These are phyloP conservation scores for Geranium rotundifolium DNA, from an alignment of 345 rosid genomes.

Conservation along the genomic window DNA sequence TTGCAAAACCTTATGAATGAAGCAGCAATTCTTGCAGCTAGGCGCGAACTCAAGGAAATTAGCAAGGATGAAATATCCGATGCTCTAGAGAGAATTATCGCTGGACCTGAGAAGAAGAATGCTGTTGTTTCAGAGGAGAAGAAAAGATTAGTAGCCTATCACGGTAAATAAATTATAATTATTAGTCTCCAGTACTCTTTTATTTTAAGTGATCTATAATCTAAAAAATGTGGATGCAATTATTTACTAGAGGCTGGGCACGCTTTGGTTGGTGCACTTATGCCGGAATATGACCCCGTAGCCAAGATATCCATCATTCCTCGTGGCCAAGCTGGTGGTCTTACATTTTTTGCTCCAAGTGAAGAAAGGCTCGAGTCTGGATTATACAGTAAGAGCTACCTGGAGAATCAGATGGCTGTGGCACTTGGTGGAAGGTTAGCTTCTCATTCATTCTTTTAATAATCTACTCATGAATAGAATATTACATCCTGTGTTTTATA, in stretches of 20 bases:
- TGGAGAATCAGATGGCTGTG: conserved; percentile 97
- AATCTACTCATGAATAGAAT: no score
- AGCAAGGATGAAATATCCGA: conserved; percentile 96
- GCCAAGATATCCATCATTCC: conserved; percentile 96
- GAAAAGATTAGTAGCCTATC: conserved; percentile 87
- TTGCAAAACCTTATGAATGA: conserved; percentile 96
- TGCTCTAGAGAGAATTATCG: conserved; percentile 96
- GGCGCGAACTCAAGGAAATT: conserved; percentile 94
- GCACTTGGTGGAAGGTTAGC: conserved; percentile 96
- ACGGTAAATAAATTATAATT: conserved; percentile 29
- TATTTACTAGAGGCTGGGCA: conserved; percentile 82
- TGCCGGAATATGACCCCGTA: conserved; percentile 96
- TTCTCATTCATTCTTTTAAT: no score
- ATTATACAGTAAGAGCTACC: conserved; percentile 88
- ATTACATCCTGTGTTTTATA: no score
- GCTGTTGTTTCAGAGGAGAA: conserved; percentile 92
- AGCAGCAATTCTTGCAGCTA: conserved; percentile 94
- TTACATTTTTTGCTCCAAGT: conserved; percentile 90
- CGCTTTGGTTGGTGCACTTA: conserved; percentile 90
- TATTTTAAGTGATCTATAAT: not conserved
- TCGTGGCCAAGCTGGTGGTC: conserved; percentile 97
- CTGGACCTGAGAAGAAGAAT: conserved; percentile 98
- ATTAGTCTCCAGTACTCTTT: not conserved
- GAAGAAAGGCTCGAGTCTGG: conserved; percentile 98
- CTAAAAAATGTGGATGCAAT: conserved; percentile 2